These are phyloP conservation scores for Adansonia grandidieri DNA, from an alignment of 441 rosid genomes.

Conservation along the genomic window DNA sequence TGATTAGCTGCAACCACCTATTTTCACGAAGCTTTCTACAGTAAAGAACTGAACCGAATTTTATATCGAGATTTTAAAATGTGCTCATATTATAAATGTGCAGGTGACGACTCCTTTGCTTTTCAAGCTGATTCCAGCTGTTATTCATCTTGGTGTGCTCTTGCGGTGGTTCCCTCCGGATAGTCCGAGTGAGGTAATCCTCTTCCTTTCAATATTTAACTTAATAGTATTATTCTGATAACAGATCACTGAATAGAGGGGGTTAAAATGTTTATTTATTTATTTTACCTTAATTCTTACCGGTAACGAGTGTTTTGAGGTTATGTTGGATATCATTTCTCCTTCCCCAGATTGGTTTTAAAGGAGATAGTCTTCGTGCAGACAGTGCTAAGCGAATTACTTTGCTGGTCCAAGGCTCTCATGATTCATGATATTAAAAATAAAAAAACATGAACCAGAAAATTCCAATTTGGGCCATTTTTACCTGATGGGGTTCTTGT, in stretches of 20 bases:
- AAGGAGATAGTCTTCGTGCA: slow-evolving; percentile 80
- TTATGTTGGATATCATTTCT: slow-evolving; percentile 46
- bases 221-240: neutral
- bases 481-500: slow-evolving; percentile 47
- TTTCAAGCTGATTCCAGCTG: slow-evolving; percentile 93
- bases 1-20: neutral
- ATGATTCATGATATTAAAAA: slow-evolving; percentile 75
- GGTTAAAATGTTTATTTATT: neutral
- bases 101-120: slow-evolving; percentile 98
- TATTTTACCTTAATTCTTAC: neutral
- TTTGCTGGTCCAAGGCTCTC: slow-evolving; percentile 87
- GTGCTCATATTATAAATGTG: slow-evolving; percentile 14
- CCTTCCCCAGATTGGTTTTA: slow-evolving; percentile 82
- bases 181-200: slow-evolving; percentile 65
- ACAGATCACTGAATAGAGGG: neutral
- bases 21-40: neutral
- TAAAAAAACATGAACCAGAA: slow-evolving; percentile 45
- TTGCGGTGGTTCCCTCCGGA: slow-evolving; percentile 94
- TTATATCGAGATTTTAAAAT: neutral
- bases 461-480: slow-evolving; percentile 9
- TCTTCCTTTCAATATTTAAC: neutral
- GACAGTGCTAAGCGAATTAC: slow-evolving; percentile 91
- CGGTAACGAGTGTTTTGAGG: slow-evolving; percentile 33
- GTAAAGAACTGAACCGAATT: neutral
- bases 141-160: slow-evolving; percentile 84